Evolutionary conservation across 2,329 filamentous ascomycete species (phyloP).

Genomic region (Colletotrichum eleusines): DNA sequence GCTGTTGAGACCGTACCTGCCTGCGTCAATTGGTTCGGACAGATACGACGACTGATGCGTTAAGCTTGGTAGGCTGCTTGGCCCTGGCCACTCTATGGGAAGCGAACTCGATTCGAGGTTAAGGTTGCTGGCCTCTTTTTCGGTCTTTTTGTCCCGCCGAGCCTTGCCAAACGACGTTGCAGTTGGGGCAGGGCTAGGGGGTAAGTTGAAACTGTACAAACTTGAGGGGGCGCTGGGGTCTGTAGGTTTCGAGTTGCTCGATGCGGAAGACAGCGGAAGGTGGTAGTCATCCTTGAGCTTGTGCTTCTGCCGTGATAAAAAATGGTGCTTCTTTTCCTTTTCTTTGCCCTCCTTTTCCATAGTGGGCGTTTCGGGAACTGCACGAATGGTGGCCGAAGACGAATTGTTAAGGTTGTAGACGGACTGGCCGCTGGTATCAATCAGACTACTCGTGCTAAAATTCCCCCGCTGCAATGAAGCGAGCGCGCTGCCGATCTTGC

Average conservation of each 20-base stretch:
- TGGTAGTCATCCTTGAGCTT: conserved; percentile 82
- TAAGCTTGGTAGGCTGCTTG: conserved; percentile 63
- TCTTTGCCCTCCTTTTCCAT: conserved; percentile 69
- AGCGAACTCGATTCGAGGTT: conserved; percentile 63
- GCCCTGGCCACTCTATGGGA: conserved; percentile 64
- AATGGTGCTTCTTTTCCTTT: conserved; percentile 84
- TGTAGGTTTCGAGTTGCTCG: conserved; percentile 80
- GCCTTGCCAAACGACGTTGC: conserved; percentile 80
- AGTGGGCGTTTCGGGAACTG: conserved; percentile 62
- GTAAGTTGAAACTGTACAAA: conserved; percentile 82
- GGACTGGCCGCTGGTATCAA: conserved; percentile 71
- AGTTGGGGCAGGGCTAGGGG: conserved; percentile 76
- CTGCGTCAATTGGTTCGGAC: conserved; percentile 65
- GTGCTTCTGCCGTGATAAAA: conserved; percentile 82
- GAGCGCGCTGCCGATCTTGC: conserved; percentile 75
- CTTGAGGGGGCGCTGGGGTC: conserved; percentile 81
- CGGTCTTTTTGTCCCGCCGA: conserved; percentile 87
- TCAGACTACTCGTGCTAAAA: conserved; percentile 78
- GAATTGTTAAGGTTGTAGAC: conserved; percentile 82
- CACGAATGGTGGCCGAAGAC: conserved; percentile 80
- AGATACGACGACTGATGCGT: conserved; percentile 59
- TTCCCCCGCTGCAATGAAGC: conserved; percentile 75
- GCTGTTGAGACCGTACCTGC: conserved; percentile 73
- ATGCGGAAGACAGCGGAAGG: conserved; percentile 79
- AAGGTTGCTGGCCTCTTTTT: conserved; percentile 66